A percentile compares a stretch with the other conserved stretches of the same genome.
phyloP scores from a whole-genome alignment of 2,329 filamentous ascomycete genomes.

The Arthroderma uncinatum region DNA sequence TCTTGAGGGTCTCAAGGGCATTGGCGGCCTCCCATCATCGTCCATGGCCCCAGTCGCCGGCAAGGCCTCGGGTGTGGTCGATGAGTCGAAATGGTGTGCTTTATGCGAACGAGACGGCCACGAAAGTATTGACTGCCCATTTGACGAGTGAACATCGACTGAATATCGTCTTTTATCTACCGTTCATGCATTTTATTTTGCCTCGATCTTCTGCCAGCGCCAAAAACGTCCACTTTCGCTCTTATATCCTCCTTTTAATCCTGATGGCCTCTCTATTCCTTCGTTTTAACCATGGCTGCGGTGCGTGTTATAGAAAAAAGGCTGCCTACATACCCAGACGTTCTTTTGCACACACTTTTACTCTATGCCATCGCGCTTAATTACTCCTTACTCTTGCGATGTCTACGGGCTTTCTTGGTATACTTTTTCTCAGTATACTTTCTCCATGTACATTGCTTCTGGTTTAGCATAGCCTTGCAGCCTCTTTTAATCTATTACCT shows the following conservation, averaged over 20 bases:
- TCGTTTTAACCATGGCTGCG: neutral
- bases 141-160: constrained; percentile 55
- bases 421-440: neutral
- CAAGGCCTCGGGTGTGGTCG: constrained; percentile 65
- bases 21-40: constrained; percentile 26
- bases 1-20: constrained; percentile 34
- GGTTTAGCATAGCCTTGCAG: constrained; percentile 3
- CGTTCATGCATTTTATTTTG: neutral
- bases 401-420: neutral
- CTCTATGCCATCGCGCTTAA: neutral
- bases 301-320: neutral
- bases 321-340: neutral
- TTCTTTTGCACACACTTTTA: neutral
- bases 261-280: neutral
- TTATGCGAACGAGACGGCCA: constrained; percentile 93
- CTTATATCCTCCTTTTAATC: neutral
- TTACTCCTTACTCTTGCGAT: neutral
- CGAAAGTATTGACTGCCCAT: constrained; percentile 87
- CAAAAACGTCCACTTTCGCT: neutral
- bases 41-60: constrained; percentile 57
- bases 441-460: neutral
- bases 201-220: neutral
- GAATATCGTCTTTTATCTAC: neutral
- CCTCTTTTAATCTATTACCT: neutral
- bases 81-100: constrained; percentile 90